These are phyloP conservation scores for Fusarium sp. DNA, from an alignment of 2,329 filamentous ascomycete species.

Conservation along the genomic window DNA sequence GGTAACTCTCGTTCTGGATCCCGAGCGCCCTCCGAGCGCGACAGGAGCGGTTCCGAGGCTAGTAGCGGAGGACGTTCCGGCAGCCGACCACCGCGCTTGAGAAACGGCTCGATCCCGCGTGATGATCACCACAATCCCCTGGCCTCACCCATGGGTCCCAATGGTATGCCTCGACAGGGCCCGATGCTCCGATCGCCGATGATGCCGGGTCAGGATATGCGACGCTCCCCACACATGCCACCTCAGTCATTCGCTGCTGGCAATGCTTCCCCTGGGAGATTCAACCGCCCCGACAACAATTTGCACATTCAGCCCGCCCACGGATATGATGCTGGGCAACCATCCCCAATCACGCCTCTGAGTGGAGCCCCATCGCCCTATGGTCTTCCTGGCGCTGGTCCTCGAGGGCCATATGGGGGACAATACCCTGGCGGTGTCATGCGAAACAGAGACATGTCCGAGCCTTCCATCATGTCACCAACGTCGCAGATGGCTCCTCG, in stretches of 20 bases:
- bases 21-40: slow-evolving; percentile 56
- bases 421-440: slow-evolving; percentile 47
- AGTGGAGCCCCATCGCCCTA: slow-evolving; percentile 32
- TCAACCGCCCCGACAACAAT: slow-evolving; percentile 40
- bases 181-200: slow-evolving; percentile 58
- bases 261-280: slow-evolving; percentile 36
- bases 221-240: slow-evolving; percentile 61
- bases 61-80: slow-evolving; percentile 58
- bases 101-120: slow-evolving; percentile 52
- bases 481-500: slow-evolving; percentile 59
- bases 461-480: slow-evolving; percentile 61
- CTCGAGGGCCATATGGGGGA: slow-evolving; percentile 27
- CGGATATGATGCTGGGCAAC: slow-evolving; percentile 54
- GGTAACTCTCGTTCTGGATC: slow-evolving; percentile 43
- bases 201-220: slow-evolving; percentile 59
- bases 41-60: slow-evolving; percentile 68
- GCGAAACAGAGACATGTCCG: slow-evolving; percentile 62
- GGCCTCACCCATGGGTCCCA: slow-evolving; percentile 38
- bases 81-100: slow-evolving; percentile 55
- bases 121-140: slow-evolving; percentile 51
- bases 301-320: slow-evolving; percentile 31
- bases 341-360: slow-evolving; percentile 59
- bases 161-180: slow-evolving; percentile 45
- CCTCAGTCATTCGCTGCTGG: slow-evolving; percentile 51
- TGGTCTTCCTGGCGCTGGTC: slow-evolving; percentile 21